phyloP scores from a whole-genome alignment of 2,329 filamentous ascomycete genomes.

The Elsinoe australis region DNA sequence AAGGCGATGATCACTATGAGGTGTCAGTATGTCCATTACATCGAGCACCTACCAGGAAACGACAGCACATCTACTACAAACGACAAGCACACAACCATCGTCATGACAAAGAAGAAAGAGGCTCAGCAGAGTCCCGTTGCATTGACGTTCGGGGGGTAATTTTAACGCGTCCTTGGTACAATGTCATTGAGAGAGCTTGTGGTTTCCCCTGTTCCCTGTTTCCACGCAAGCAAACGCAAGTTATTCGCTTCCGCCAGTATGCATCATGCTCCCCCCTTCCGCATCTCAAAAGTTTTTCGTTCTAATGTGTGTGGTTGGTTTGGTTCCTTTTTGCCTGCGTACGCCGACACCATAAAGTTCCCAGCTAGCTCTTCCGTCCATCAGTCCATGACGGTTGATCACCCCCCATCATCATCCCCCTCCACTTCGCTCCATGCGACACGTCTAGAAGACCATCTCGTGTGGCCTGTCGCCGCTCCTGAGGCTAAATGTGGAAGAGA shows the following conservation, averaged over 20 bases:
- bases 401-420: constrained; percentile 14
- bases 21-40: too few relatives aligned
- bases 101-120: background rate
- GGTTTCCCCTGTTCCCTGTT: too few relatives aligned
- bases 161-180: background rate
- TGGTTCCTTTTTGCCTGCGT: too few relatives aligned
- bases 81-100: background rate
- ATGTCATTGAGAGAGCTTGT: background rate
- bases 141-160: constrained; percentile 4
- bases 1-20: too few relatives aligned
- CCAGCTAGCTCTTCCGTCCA: background rate
- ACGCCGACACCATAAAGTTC: background rate
- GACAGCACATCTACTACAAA: background rate
- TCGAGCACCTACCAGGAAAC: background rate
- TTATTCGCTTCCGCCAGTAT: too few relatives aligned
- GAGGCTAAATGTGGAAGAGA: constrained; percentile 93
- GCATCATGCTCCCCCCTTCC: too few relatives aligned
- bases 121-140: constrained; percentile 10
- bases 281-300: too few relatives aligned
- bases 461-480: constrained; percentile 99
- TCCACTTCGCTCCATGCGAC: background rate
- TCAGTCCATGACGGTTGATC: background rate
- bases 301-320: too few relatives aligned
- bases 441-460: constrained; percentile 95
- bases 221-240: too few relatives aligned